These are phyloP conservation scores for Diplodia corticola DNA, from an alignment of 2,329 filamentous ascomycete genomes.

Conservation along the genomic window DNA sequence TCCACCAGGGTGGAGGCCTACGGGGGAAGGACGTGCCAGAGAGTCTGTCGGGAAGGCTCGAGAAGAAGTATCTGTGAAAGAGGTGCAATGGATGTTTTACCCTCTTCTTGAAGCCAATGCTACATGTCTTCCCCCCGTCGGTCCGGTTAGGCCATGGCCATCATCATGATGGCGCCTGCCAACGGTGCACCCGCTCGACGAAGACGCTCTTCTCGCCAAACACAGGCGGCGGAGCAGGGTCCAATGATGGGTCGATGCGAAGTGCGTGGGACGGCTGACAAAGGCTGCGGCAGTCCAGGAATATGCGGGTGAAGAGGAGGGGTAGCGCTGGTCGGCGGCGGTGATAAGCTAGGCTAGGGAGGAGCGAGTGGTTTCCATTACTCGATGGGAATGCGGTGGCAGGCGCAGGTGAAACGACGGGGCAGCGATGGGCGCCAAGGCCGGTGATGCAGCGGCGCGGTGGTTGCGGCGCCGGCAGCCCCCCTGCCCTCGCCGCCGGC, in stretches of 20 bases:
- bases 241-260: not conserved
- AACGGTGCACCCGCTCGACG: not conserved
- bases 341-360: not conserved
- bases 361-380: constrained; percentile 13
- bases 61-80: constrained; percentile 13
- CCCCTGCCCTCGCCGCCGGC: not conserved
- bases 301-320: not conserved
- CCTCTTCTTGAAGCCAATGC: not conserved
- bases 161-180: not conserved
- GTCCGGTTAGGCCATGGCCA: not conserved
- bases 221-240: not conserved
- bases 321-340: not conserved
- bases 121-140: not conserved
- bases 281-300: not conserved
- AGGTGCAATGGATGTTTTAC: not conserved
- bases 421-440: not conserved
- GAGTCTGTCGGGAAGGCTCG: constrained; percentile 12
- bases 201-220: not conserved
- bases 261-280: not conserved
- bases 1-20: constrained; percentile 20
- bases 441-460: not conserved
- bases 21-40: constrained; percentile 9
- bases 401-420: constrained; percentile 3
- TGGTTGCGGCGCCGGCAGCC: not conserved
- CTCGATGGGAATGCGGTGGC: constrained; percentile 21